These are phyloP conservation scores for Serendipita indica DNA, from an alignment of 768 basidiomycete species.

Conservation along the genomic window DNA sequence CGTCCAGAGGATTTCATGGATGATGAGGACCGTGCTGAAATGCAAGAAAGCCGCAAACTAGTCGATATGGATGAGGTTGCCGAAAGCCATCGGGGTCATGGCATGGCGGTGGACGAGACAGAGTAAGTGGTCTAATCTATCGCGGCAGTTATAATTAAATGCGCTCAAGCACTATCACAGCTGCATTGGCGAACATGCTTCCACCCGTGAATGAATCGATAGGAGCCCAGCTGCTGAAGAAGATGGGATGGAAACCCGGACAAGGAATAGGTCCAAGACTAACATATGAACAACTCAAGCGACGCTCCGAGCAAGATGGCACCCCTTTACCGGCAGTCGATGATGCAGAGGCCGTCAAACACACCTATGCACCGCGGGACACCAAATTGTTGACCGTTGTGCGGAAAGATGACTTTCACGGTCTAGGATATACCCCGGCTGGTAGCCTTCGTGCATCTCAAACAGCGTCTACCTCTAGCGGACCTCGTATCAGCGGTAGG, in stretches of 20 bases:
- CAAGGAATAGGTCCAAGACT: slow-evolving; percentile 90
- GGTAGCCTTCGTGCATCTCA: slow-evolving; percentile 25
- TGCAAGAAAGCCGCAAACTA: slow-evolving; percentile 55
- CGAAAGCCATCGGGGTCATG: slow-evolving; percentile 43
- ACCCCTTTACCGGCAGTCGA: slow-evolving; percentile 28
- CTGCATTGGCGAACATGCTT: slow-evolving; percentile 49
- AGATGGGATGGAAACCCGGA: slow-evolving; percentile 90
- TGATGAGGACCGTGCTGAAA: slow-evolving; percentile 84
- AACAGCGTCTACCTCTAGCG: not conserved
- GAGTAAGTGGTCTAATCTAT: slow-evolving; percentile 14
- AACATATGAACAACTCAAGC: slow-evolving; percentile 52
- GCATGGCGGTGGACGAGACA: slow-evolving; percentile 31
- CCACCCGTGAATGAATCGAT: slow-evolving; percentile 65
- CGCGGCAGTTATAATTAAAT: not conserved
- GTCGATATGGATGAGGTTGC: slow-evolving; percentile 71
- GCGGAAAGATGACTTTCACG: slow-evolving; percentile 63
- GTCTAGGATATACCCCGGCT: slow-evolving; percentile 65
- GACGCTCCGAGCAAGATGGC: slow-evolving; percentile 38
- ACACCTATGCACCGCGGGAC: slow-evolving; percentile 76
- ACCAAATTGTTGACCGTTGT: slow-evolving; percentile 44
- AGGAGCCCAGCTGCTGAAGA: slow-evolving; percentile 74
- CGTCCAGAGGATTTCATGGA: slow-evolving; percentile 96
- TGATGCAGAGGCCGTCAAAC: slow-evolving; percentile 72
- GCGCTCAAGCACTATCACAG: slow-evolving; percentile 40
- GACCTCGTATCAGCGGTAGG: slow-evolving; percentile 16